These are phyloP conservation scores for Melampsora larici-populina DNA, from an alignment of 1,284 basidiomycete genomes.

Conservation along the genomic window DNA sequence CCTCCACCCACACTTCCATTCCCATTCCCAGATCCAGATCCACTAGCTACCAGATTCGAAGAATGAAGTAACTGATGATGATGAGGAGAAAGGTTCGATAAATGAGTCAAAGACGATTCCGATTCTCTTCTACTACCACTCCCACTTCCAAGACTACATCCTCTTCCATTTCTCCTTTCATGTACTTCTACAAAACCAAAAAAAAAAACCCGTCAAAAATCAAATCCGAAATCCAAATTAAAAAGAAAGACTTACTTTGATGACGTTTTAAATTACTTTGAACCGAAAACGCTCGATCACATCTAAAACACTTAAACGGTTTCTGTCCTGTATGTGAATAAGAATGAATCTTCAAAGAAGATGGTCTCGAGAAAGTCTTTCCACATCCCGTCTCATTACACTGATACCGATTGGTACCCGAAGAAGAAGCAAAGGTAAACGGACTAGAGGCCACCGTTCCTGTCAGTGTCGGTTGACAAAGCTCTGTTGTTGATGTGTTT, in stretches of 20 bases:
- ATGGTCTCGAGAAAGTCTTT: constrained; percentile 36
- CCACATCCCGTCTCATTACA: constrained; percentile 33
- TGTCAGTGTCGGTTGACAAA: no score
- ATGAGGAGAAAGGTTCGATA: not conserved
- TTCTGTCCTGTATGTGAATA: constrained; percentile 41
- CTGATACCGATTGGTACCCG: constrained; percentile 22
- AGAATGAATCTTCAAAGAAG: constrained; percentile 30
- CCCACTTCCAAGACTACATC: no score
- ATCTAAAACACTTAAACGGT: constrained; percentile 38
- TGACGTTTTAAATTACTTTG: constrained; percentile 42
- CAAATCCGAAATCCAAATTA: no score
- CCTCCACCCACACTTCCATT: constrained; percentile 10
- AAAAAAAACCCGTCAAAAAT: not conserved
- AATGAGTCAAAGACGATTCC: not conserved
- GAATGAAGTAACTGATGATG: not conserved
- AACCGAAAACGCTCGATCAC: constrained; percentile 39
- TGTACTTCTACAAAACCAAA: constrained; percentile 26
- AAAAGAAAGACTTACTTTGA: constrained; percentile 27
- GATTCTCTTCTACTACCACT: no score
- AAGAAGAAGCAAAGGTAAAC: not conserved
- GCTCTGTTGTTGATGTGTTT: not conserved
- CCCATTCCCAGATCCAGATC: no score
- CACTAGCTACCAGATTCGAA: not conserved
- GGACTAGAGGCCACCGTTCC: no score
- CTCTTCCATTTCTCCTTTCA: constrained; percentile 7